These are phyloP conservation scores for Pseudevernia furfuracea DNA, from an alignment of 495 filamentous ascomycete genomes.

Conservation along the genomic window DNA sequence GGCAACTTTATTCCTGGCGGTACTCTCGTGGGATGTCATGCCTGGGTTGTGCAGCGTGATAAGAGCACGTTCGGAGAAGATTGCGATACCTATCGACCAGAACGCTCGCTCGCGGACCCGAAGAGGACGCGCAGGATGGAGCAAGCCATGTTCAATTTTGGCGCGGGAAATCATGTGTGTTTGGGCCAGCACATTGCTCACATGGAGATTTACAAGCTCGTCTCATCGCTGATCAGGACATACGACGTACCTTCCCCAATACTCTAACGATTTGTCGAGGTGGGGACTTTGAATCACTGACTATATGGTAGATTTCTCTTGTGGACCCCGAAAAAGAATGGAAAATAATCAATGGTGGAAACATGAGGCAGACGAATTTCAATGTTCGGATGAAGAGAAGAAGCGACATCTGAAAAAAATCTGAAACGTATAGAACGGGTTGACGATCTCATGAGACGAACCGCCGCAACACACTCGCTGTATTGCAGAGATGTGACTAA, in stretches of 20 bases:
- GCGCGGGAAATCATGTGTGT: slow-evolving; percentile 52
- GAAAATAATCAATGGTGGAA: not conserved
- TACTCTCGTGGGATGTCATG: slow-evolving; percentile 53
- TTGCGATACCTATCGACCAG: slow-evolving; percentile 49
- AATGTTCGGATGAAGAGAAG: slow-evolving; percentile 8
- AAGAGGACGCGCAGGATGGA: slow-evolving; percentile 48
- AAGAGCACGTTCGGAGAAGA: slow-evolving; percentile 52
- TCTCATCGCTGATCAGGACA: slow-evolving; percentile 40
- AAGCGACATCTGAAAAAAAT: not conserved
- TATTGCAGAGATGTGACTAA: too few species aligned
- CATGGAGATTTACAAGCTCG: slow-evolving; percentile 48
- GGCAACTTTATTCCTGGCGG: slow-evolving; percentile 47
- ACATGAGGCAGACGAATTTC: not conserved
- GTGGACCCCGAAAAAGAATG: slow-evolving; percentile 2
- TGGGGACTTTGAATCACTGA: not conserved
- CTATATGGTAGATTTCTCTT: not conserved
- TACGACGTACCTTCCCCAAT: slow-evolving; percentile 43
- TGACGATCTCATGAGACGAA: not conserved
- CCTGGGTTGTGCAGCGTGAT: slow-evolving; percentile 54
- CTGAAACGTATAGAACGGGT: not conserved
- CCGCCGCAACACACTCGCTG: too few species aligned
- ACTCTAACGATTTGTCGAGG: not conserved
- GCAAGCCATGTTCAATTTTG: slow-evolving; percentile 54
- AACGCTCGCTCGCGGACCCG: slow-evolving; percentile 47
- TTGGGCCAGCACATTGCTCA: slow-evolving; percentile 52